Base-by-base conservation (phyloP, 768 basidiomycete species). In the Suillus fuscotomentosus region DNA sequence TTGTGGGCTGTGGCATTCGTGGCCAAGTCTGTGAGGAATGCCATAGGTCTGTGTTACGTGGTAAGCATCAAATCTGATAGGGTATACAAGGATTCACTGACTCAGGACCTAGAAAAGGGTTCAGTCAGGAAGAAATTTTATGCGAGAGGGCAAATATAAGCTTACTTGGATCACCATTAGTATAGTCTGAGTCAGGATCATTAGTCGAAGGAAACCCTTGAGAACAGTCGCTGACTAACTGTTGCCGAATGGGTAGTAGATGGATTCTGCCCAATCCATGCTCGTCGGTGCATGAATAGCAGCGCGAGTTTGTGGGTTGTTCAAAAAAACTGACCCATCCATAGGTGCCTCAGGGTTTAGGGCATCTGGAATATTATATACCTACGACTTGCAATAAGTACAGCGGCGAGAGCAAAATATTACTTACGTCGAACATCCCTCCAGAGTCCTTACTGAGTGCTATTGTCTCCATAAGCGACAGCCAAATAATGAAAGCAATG, bases 211-310 rank as follows among this genome's bases (percentile, higher is more conserved):
- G 13, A 38, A 38, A 24, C 5, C 1, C n/a, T 22, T 41, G 34
- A 24, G 3, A 5, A 14, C 14, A 45, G 7, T 22, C 24, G 20
- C 14, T 9, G 56, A 61, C 75, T 70, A 38, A 76, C 71, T 69
- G 65, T 69, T 74, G n/a, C 69, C 70, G 68, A 80, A 76, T 3
- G 78, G 76, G 70, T 77, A 83, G 62, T 64, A 36, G 63, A 81
- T 72, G 42, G 61, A 71, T 42, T 67, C 65, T 0, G 38, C 42
- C 83, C 83, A 84, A 42, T 84, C 71, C 66, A 81, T 80, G 72
- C 83, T 89, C 10, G 80, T 84, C 3, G 90, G 89, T 3, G 89
- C 89, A 73, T 92, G 89, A 22, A 92, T 73, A 1, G 89, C 89
- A 47, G 81, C 75, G 57, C 83, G 79, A n/a, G 83, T 84, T 48